A percentile compares a stretch with the other conserved stretches of the same genome.
phyloP scores from a whole-genome alignment of 768 basidiomycete species.

The Leucocoprinus sp. region DNA sequence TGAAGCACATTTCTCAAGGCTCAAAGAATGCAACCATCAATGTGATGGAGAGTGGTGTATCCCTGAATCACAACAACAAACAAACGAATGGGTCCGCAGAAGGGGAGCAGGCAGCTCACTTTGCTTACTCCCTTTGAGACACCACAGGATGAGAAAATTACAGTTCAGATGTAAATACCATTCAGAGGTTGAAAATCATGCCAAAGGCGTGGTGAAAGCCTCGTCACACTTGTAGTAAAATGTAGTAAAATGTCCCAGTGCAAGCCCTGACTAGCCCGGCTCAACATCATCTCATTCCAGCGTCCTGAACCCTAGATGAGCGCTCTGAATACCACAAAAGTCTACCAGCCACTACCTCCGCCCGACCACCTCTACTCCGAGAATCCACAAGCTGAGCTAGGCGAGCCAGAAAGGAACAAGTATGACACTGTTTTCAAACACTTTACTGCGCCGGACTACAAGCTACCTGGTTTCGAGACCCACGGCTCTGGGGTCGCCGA shows the following conservation, averaged over 20 bases:
- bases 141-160: too few species aligned
- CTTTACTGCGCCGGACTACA: slow-evolving; percentile 6
- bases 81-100: too few species aligned
- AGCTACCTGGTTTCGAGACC: slow-evolving; percentile 5
- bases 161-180: too few species aligned
- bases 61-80: too few species aligned
- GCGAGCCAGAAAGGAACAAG: slow-evolving; percentile 7
- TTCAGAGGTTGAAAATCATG: too few species aligned
- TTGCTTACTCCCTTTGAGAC: too few species aligned
- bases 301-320: background rate
- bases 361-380: slow-evolving; percentile 7
- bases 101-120: too few species aligned
- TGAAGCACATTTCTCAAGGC: slow-evolving; percentile 5
- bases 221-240: too few species aligned
- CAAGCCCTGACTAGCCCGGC: too few species aligned
- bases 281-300: background rate
- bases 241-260: too few species aligned
- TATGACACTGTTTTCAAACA: slow-evolving; percentile 5
- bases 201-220: too few species aligned
- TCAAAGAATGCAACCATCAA: slow-evolving; percentile 9
- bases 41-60: background rate
- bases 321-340: background rate
- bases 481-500: background rate
- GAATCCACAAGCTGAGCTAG: slow-evolving; percentile 1
- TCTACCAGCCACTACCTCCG: slow-evolving; percentile 8